A percentile compares a stretch with the other conserved stretches of the same genome.
phyloP scores from a whole-genome alignment of 2,329 filamentous ascomycete genomes.

The Clarireedia paspali region DNA sequence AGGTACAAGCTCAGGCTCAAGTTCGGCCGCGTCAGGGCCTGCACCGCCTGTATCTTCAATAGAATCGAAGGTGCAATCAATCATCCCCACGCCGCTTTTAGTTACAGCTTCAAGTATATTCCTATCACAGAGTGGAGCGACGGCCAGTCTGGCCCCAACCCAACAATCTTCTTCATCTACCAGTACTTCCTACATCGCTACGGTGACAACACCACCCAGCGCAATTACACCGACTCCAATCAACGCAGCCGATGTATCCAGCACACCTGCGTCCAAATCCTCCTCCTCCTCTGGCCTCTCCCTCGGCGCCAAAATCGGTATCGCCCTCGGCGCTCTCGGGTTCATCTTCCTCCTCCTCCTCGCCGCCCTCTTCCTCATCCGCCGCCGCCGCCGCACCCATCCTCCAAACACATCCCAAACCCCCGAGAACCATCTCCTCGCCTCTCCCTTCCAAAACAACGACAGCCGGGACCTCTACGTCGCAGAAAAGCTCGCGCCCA shows the following conservation, averaged over 20 bases:
- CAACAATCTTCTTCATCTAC: background rate
- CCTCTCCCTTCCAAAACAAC: background rate
- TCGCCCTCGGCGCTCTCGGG: background rate
- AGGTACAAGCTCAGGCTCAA: background rate
- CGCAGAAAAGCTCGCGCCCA: background rate
- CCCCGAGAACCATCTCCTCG: constrained; percentile 1
- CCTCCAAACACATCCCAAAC: background rate
- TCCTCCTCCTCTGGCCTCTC: background rate
- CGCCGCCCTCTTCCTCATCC: background rate
- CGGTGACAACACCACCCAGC: background rate
- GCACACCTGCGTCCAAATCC: background rate
- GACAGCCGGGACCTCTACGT: background rate
- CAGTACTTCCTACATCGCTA: background rate
- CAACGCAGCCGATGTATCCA: background rate
- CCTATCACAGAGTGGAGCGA: too few species aligned
- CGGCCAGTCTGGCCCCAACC: background rate
- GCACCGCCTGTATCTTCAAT: background rate
- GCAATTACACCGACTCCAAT: background rate
- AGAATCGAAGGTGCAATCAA: background rate
- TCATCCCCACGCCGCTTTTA: background rate
- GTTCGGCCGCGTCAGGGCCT: background rate
- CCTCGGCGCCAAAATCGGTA: constrained; percentile 6
- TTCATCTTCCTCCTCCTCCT: background rate
- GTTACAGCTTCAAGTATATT: background rate
- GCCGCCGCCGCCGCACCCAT: background rate